Evolutionary conservation across 306 rosid species (phyloP).

Genomic region (Medicago arabica): DNA sequence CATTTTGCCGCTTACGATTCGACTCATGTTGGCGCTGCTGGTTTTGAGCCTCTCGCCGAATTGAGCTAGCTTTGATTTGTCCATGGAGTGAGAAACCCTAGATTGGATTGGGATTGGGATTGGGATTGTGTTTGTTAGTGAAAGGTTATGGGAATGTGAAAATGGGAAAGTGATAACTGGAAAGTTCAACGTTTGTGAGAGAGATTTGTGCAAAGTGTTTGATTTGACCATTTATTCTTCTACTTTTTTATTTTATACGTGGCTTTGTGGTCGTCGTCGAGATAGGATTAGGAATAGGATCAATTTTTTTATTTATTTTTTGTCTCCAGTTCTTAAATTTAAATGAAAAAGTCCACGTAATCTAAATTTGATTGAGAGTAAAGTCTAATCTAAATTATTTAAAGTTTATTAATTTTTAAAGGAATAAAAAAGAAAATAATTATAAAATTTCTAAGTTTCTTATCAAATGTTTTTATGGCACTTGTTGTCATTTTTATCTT

Average conservation of each 20-base stretch:
- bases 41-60: constrained; percentile 73
- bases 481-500: too few species aligned
- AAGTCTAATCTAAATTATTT: too few species aligned
- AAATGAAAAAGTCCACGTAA: too few species aligned
- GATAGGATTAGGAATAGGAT: too few species aligned
- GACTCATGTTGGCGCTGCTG: constrained; percentile 78
- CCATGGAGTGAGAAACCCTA: constrained; percentile 46
- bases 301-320: too few species aligned
- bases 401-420: too few species aligned
- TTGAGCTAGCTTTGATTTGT: constrained; percentile 62
- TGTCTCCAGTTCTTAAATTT: too few species aligned
- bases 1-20: constrained; percentile 69
- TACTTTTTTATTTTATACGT: neutral
- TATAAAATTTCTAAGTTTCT: too few species aligned
- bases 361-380: too few species aligned
- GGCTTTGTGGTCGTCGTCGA: neutral
- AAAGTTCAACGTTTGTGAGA: neutral
- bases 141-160: neutral
- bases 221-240: neutral
- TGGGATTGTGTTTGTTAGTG: neutral
- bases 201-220: neutral
- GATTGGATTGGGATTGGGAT: neutral
- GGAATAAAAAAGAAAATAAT: too few species aligned
- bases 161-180: constrained; percentile 14
- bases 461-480: too few species aligned